Base-by-base conservation (phyloP, 176 grass and related monocot genomes). In the Phragmites australis region DNA sequence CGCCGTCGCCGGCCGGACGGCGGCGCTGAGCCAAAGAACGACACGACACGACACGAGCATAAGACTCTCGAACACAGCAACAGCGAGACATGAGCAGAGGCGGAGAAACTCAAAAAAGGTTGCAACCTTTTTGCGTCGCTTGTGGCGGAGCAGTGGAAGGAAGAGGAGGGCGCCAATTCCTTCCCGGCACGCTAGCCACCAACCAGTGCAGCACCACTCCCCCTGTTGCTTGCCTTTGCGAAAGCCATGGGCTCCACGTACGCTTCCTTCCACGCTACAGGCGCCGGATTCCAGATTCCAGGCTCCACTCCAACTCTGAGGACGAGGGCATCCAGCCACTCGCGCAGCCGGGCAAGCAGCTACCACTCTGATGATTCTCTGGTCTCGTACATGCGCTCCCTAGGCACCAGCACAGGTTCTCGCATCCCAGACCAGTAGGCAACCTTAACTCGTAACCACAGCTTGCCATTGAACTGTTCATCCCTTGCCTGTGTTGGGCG, bases 281-380 rank as follows among this genome's bases (percentile, higher is more conserved):
- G 18, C 72, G 30, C 67, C 34, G 29, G 77, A 52, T 82, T 76
- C 78, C 64, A 21, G 54, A 60, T 78, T 70, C 65, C 56, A n/a
- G 46, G 30, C 39, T 63, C 70, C 83, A 70, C 65, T 85, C 83
- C 6, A 53, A 16, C 16, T 60, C 53, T n/a, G 21, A 53, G 34
- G 41, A 25, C 56, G 56, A 21, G 10, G 58, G 55, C 83, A 59
- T 63, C 65, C 65, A 13, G 54, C 65, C 74, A 85, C 30, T 70
- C 59, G 59, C 76, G 30, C 71, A 22, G 39, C 18, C 59, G 13
- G 17, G 65, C 40, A 42, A 9, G 51, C 62, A 44, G 64, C 64
- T 32, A 31, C 61, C 61, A 3, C 49, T 43, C 30, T n/a, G n/a
- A n/a, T 10, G 78, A 81, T 81, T 70, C 51, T 47, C 5, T 29